These are phyloP conservation scores for Agapanthus africanus DNA, from an alignment of 106 monocot species.

Conservation along the genomic window DNA sequence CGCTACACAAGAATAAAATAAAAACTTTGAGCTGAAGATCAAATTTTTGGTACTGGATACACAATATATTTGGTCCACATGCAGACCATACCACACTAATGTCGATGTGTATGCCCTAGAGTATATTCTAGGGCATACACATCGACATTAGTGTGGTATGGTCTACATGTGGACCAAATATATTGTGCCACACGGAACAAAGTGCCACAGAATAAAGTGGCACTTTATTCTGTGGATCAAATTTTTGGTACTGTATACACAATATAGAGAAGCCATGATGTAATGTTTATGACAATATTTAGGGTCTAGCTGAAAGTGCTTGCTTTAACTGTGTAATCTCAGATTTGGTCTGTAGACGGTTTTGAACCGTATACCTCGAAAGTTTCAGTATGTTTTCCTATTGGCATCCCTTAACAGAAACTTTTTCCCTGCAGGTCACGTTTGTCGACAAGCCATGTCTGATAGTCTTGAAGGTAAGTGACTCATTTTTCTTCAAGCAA, in stretches of 20 bases:
- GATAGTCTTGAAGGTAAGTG: constrained; percentile 64
- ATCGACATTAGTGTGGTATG: not conserved
- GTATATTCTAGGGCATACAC: not conserved
- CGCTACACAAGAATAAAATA: too few species aligned
- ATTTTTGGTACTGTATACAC: too few species aligned
- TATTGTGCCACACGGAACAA: not conserved
- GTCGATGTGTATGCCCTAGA: too few species aligned
- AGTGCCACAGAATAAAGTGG: too few species aligned
- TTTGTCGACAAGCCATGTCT: constrained; percentile 32
- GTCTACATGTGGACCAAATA: not conserved
- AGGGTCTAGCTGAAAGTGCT: not conserved
- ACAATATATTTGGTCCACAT: too few species aligned
- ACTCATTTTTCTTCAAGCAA: not conserved
- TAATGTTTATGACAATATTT: not conserved
- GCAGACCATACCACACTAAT: too few species aligned
- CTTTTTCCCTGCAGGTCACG: constrained; percentile 6
- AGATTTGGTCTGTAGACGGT: not conserved
- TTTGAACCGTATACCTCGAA: not conserved
- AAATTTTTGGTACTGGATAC: too few species aligned
- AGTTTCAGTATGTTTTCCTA: not conserved
- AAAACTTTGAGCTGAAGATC: too few species aligned
- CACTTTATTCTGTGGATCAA: too few species aligned
- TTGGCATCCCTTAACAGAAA: not conserved
- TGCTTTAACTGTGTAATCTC: not conserved
- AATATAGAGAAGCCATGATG: too few species aligned